Evolutionary conservation across 208 protist genomes (phyloP), one percentile per base, ranked within the genome.

Genomic region (Acanthamoeba polyphaga): DNA sequence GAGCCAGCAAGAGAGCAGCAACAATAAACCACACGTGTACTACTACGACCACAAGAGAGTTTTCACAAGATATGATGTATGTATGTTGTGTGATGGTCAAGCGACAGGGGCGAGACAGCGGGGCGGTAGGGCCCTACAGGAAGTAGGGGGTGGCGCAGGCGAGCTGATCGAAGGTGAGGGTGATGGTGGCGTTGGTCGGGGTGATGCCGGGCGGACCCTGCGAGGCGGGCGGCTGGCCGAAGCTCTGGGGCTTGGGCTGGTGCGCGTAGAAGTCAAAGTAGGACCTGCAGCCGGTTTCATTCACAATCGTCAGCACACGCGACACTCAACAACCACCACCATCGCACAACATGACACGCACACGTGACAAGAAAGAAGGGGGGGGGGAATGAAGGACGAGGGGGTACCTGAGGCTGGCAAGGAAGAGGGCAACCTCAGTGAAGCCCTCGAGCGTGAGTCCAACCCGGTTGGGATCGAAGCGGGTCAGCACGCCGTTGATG

Each of bases 191-290:
- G 66, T 38, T 72, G n/a, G 66, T 72, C 27, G 66, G 66, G 4
- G 74, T 51, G 74, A 72, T 38, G n/a, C 66, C 66, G 29, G 66
- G 66, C 66, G 66, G 66, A 17, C 66, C 66, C 24, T 72, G 66
- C 19, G 60, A 66, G 15, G 22, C 22, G 15, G 60, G 60, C 19
- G 60, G 60, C 58, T 64, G 60, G 60, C 43, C 46, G 19, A 32
- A 82, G 74, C n/a, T 29, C 74, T 82, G 74, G n/a, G 29, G 29
- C 74, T 82, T 27, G n/a, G 32, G 34, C 34, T 46, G 74, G 9
- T 82, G 29, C 38, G 74, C 74, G 74, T 82, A 82, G 74, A 82
- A 82, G 46, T 82, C 74, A 7, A 82, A 82, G 74, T 55, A 82
- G 43, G 43, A 55, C 74, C 68, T 76, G 68, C n/a, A n/a, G 22